Base-by-base conservation (phyloP, 345 rosid species). In the Trapa incisa region DNA sequence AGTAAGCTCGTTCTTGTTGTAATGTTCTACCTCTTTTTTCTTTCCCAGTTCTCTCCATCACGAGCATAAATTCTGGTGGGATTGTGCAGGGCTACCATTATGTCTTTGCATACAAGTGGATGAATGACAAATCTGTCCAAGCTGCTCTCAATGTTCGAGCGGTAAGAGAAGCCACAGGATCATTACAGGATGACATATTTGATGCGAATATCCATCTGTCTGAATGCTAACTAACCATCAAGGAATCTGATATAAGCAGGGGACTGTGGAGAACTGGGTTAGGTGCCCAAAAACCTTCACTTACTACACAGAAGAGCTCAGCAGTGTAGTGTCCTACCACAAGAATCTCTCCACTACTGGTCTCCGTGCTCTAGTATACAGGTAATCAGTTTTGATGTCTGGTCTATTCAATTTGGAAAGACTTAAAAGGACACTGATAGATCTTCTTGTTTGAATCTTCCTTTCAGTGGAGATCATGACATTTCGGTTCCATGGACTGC, bases 381-480 rank as follows among this genome's bases (percentile, higher is more conserved):
- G 43, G 43, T 41, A 41, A 41, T 3, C 43, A 41, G 43, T 41
- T 41, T 8, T 41, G 43, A 41, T 41, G 43, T 22, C 29, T 22
- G 29, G 29, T 22, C 29, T 22, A 22, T 22, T 22, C 29, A 41
- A 41, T 41, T 4, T 4, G 43, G 7, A 41, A 41, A 41, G 43
- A 41, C 43, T 8, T 41, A 8, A 6, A 2, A 2, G 14, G 38
- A 32, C 35, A 35, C 16, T 29, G 15, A 58, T 32, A 58, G 15
- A 32, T 8, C 4, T 11, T 58, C 38, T 11, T 35, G 32, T 32
- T 7, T 42, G 33, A 65, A 32, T 37, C 36, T 53, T 35, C 10
- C 7, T 57, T 65, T 63, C 80, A 79, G 82, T 32, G 82, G 82
- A 0, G 82, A 79, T 43, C 80, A 76, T 0, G 82, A 79, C 72